Evolutionary conservation across 2,329 filamentous ascomycete species (phyloP), one percentile per base, ranked within the genome.

Genomic region (Rhynchosporium graminicola): DNA sequence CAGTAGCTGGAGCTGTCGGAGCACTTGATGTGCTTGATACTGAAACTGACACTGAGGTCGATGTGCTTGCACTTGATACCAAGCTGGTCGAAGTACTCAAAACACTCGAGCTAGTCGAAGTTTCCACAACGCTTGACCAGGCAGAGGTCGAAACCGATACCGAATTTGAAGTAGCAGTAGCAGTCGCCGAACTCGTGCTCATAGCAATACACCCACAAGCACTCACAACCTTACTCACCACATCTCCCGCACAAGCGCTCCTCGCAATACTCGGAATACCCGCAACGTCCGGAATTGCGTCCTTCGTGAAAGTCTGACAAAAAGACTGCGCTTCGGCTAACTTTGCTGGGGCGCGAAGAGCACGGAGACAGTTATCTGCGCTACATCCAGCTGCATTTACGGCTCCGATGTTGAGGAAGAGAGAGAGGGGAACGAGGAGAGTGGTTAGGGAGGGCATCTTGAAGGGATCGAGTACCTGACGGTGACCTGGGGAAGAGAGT

Each of bases 341-440:
- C 8, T 54, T 60, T 31, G 57, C 29, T 9, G 62, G 33, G 8
- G 62, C 62, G 26, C 62, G 59, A 4, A 63, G 45, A 20, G 47
- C 63, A 13, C 65, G 65, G 28, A 67, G 60, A 55, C 63, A 67
- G 40, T 66, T 66, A 43, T 66, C 62, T 31, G 62, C 62, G 45
- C 63, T 64, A 48, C 64, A 64, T 48, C 48, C 50, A 20, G 61
- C 46, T 28, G 58, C 46, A 33, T 94, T 87, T 52, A 56, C 68
- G 38, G 63, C 20, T 42, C 52, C 31, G n/a, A 20, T 66, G 38
- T n/a, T 29, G 42, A 15, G n/a, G 40, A 43, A 15, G 28, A 12
- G 40, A 47, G 10, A 20, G 26, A 57, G 28, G 12, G 42, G 40
- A n/a, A 5, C 2, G 42, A 57, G 26, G 29, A 45, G 42, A 12